Percentiles rank a stretch among this genome's conserved stretches.
These are phyloP conservation scores for Citrus hindsii DNA, from an alignment of 345 rosid genomes.

Conservation along the genomic window DNA sequence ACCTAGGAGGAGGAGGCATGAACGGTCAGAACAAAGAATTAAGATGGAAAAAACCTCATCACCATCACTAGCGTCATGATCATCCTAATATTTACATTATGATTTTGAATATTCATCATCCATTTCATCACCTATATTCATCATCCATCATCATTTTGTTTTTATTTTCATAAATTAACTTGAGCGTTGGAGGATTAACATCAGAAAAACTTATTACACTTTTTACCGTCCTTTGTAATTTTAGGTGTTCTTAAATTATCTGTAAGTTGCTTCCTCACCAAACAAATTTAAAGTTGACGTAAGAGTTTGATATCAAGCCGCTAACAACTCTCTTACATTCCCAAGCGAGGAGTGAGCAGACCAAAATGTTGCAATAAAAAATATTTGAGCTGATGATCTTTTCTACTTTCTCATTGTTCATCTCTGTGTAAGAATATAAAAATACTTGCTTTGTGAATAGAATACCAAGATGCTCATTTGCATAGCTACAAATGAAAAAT, in stretches of 20 bases:
- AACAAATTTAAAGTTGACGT: no score
- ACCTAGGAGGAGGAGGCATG: no score
- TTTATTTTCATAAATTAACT: no score
- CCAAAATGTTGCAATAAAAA: neutral
- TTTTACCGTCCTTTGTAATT: no score
- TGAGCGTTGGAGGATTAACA: fast-evolving
- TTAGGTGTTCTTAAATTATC: fast-evolving
- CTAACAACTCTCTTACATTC: neutral
- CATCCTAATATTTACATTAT: no score
- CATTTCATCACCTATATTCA: no score
- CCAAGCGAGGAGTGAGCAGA: neutral
- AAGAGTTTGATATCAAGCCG: no score
- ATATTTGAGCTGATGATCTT: neutral
- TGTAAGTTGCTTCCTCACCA: fast-evolving
- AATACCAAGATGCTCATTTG: slow-evolving; percentile 25
- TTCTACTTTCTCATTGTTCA: neutral
- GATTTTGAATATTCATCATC: no score
- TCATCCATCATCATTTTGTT: no score
- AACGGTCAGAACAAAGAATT: no score
- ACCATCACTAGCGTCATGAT: no score
- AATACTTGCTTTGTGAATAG: slow-evolving; percentile 1
- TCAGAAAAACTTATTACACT: fast-evolving
- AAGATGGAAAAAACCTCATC: no score
- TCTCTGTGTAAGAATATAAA: neutral
- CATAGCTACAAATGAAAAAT: slow-evolving; percentile 24